Percentiles rank a stretch among this genome's conserved stretches.
Conservation (phyloP, 495 filamentous ascomycete species). For the Trichoderma virens region DNA sequence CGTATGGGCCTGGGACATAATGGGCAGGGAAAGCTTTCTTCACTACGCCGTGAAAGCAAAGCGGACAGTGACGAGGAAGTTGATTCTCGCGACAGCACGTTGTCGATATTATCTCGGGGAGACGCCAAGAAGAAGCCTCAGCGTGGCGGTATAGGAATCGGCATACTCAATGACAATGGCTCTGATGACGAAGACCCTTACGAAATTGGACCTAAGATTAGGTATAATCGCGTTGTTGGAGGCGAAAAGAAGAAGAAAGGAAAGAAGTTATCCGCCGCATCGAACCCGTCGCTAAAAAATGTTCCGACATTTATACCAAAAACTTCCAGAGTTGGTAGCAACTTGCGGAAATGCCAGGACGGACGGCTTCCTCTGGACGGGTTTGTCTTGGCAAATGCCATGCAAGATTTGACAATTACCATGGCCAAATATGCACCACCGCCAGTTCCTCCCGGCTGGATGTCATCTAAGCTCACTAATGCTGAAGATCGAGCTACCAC, state of each 20-base stretch:
- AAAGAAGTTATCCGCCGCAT: conserved; percentile 32
- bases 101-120: not conserved
- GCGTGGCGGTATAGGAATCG: conserved; percentile 73
- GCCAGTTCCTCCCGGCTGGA: conserved; percentile 69
- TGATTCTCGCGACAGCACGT: conserved; percentile 13
- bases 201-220: conserved; percentile 81
- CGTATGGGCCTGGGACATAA: conserved; percentile 75
- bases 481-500: conserved; percentile 24
- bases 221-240: conserved; percentile 79
- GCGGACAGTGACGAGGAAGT: conserved; percentile 45
- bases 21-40: conserved; percentile 11
- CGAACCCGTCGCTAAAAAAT: conserved; percentile 56
- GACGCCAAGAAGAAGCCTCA: conserved; percentile 33
- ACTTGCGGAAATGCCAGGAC: conserved; percentile 75
- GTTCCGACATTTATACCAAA: conserved; percentile 77
- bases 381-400: conserved; percentile 61
- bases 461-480: conserved; percentile 50
- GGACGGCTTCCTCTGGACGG: conserved; percentile 79
- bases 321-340: conserved; percentile 48
- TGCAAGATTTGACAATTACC: conserved; percentile 44
- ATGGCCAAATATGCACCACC: conserved; percentile 65
- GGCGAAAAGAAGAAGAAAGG: conserved; percentile 79
- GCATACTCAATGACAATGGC: conserved; percentile 85
- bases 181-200: conserved; percentile 98
- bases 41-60: conserved; percentile 16